Conservation (phyloP, 2,329 filamentous ascomycete genomes). For the Exophiala lecanii-corni region DNA sequence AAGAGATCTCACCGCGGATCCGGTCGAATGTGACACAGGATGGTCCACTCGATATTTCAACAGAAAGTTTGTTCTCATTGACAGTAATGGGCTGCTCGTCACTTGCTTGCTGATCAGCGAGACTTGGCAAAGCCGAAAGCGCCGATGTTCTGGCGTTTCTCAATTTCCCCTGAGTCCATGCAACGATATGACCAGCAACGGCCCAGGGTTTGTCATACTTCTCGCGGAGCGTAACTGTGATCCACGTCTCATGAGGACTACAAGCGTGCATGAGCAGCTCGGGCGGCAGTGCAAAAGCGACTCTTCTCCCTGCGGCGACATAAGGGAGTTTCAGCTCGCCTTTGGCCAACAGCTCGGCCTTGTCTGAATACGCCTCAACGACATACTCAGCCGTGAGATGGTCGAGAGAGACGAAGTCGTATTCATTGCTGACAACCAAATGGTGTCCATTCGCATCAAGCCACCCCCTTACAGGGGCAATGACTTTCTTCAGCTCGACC, state of each 20-base stretch:
- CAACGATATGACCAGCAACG: slow-evolving; percentile 20
- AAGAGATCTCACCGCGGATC: slow-evolving; percentile 10
- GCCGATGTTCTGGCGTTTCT: too few relatives aligned
- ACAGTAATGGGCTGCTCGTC: slow-evolving; percentile 9
- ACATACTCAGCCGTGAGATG: slow-evolving; percentile 33
- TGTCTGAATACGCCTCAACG: slow-evolving; percentile 40
- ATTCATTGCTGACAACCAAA: slow-evolving; percentile 29
- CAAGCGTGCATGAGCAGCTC: slow-evolving; percentile 1
- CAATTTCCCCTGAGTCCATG: slow-evolving; percentile 12
- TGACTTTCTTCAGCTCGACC: slow-evolving; percentile 54
- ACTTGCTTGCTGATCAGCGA: neutral
- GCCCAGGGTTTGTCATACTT: slow-evolving; percentile 17
- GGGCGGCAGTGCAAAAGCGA: slow-evolving; percentile 17
- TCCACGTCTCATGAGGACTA: slow-evolving; percentile 12
- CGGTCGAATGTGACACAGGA: slow-evolving; percentile 10
- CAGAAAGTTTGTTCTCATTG: slow-evolving; percentile 6
- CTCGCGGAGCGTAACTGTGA: slow-evolving; percentile 17
- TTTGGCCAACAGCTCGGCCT: slow-evolving; percentile 20
- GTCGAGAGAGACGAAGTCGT: slow-evolving; percentile 19
- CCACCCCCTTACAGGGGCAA: slow-evolving; percentile 51
- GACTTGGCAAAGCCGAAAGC: neutral
- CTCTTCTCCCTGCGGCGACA: slow-evolving; percentile 29
- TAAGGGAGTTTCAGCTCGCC: slow-evolving; percentile 9
- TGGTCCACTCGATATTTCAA: neutral
- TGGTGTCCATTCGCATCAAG: slow-evolving; percentile 45